Percentiles rank a stretch among this genome's conserved stretches.
These are phyloP conservation scores for Rickenella mellea DNA, from an alignment of 768 basidiomycete genomes.

Conservation along the genomic window DNA sequence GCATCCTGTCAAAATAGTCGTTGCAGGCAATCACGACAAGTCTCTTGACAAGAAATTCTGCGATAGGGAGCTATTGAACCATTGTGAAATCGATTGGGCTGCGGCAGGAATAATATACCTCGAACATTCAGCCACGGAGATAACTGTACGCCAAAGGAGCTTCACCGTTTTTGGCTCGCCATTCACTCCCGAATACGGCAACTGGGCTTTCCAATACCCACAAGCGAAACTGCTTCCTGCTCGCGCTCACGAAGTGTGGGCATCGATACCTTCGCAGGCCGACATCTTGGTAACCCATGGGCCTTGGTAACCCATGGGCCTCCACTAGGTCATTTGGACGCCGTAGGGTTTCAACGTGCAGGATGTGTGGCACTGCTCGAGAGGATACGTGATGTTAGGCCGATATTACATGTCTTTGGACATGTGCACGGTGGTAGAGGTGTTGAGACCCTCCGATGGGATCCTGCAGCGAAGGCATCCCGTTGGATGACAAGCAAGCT, in stretches of 20 bases:
- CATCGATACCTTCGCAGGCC: conserved; percentile 17
- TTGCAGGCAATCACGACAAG: conserved; percentile 36
- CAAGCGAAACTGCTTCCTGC: conserved; percentile 4
- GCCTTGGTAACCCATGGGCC: conserved; percentile 36
- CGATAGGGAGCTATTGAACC: too few species aligned
- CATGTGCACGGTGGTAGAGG: conserved; percentile 32
- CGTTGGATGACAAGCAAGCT: too few species aligned
- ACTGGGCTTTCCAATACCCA: conserved; percentile 28
- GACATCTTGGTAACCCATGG: too few species aligned
- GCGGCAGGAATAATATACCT: conserved; percentile 29
- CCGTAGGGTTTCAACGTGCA: conserved; percentile 1
- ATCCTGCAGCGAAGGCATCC: conserved; percentile 18
- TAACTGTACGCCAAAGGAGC: conserved; percentile 21
- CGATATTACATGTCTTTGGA: conserved; percentile 30
- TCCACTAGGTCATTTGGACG: conserved; percentile 25
- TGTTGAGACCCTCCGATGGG: conserved; percentile 23
- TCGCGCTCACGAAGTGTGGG: conserved; percentile 16
- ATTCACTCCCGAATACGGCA: conserved; percentile 26
- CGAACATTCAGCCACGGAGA: conserved; percentile 18
- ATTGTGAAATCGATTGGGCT: too few species aligned
- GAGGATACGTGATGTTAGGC: conserved; percentile 24
- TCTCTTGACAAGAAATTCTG: conserved; percentile 18
- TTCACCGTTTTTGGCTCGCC: conserved; percentile 30
- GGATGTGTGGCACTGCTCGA: conserved; percentile 26
- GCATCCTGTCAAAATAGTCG: conserved; percentile 29